Percentiles rank a stretch among this genome's conserved stretches.
Conservation (phyloP, 164 flowering plant genomes). For the Malania oleifera region DNA sequence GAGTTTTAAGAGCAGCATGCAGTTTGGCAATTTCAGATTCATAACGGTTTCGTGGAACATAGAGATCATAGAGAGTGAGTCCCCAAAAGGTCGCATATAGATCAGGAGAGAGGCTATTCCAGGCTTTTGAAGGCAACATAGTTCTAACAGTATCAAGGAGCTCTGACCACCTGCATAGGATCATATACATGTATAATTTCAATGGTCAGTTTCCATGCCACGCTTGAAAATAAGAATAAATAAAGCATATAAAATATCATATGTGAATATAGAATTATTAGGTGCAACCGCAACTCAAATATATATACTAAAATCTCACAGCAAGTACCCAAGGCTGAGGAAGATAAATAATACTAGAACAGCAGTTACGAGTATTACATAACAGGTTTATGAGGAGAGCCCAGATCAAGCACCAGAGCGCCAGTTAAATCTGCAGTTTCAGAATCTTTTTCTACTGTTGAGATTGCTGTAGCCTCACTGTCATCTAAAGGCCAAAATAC, state of each 20-base stretch:
- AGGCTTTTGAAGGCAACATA: slow-evolving; percentile 91
- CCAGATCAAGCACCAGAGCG: slow-evolving; percentile 62
- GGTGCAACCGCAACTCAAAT: background rate
- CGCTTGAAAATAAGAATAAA: too few relatives aligned
- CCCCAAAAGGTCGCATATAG: slow-evolving; percentile 99
- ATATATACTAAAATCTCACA: background rate
- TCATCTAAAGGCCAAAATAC: slow-evolving; percentile 79
- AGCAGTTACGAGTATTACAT: slow-evolving; percentile 35
- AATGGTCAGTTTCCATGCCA: too few relatives aligned
- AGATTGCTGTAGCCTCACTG: slow-evolving; percentile 24
- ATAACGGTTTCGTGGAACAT: slow-evolving; percentile 86
- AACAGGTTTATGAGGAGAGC: slow-evolving; percentile 46
- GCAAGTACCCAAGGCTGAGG: too few relatives aligned
- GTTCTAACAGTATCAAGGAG: slow-evolving; percentile 76
- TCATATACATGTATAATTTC: background rate
- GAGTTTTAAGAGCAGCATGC: slow-evolving; percentile 85
- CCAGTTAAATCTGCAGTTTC: slow-evolving; percentile 29
- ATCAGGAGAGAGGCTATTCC: slow-evolving; percentile 99
- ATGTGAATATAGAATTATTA: too few relatives aligned
- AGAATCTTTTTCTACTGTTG: slow-evolving; percentile 35
- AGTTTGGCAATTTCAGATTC: slow-evolving; percentile 86
- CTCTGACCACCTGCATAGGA: slow-evolving; percentile 79
- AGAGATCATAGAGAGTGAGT: slow-evolving; percentile 91
- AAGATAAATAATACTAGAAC: background rate
- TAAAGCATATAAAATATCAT: too few relatives aligned